A percentile compares a stretch with the other conserved stretches of the same genome.
phyloP scores from a whole-genome alignment of 2,329 filamentous ascomycete species.

The Aspergillus uvarum region DNA sequence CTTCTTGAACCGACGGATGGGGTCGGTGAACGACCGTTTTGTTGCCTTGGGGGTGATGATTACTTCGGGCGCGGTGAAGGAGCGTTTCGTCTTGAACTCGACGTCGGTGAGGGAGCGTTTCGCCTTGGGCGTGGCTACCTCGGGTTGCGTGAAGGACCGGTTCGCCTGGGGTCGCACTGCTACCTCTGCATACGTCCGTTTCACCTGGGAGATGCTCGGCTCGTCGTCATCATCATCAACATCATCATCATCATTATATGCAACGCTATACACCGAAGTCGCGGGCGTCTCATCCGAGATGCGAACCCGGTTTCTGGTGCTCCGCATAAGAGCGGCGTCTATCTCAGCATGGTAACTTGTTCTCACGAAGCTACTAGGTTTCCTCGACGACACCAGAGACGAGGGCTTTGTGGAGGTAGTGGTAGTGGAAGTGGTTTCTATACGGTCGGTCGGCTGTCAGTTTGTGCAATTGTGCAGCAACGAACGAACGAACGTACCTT shows the following conservation, averaged over 20 bases:
- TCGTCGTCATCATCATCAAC: too few species aligned
- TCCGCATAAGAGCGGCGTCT: too few species aligned
- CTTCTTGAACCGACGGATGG: neutral
- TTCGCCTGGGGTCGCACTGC: too few species aligned
- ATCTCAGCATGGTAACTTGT: too few species aligned
- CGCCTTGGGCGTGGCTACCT: neutral
- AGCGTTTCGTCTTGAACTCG: conserved; percentile 17
- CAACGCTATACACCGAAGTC: neutral
- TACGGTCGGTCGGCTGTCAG: too few species aligned
- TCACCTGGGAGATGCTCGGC: too few species aligned
- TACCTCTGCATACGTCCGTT: too few species aligned
- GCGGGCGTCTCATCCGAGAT: conserved; percentile 1
- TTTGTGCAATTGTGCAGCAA: too few species aligned
- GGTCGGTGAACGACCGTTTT: neutral
- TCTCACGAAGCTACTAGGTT: too few species aligned
- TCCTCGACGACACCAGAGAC: too few species aligned
- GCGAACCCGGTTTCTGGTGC: conserved; percentile 6
- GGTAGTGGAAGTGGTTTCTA: neutral
- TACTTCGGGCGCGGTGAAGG: conserved; percentile 15
- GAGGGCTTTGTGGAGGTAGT: neutral
- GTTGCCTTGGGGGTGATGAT: neutral
- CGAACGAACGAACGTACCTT: neutral
- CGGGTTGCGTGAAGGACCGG: too few species aligned
- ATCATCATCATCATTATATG: too few species aligned
- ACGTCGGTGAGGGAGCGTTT: neutral